These are phyloP conservation scores for Trypanosoma theileri DNA, from an alignment of 208 protist species.

Conservation along the genomic window DNA sequence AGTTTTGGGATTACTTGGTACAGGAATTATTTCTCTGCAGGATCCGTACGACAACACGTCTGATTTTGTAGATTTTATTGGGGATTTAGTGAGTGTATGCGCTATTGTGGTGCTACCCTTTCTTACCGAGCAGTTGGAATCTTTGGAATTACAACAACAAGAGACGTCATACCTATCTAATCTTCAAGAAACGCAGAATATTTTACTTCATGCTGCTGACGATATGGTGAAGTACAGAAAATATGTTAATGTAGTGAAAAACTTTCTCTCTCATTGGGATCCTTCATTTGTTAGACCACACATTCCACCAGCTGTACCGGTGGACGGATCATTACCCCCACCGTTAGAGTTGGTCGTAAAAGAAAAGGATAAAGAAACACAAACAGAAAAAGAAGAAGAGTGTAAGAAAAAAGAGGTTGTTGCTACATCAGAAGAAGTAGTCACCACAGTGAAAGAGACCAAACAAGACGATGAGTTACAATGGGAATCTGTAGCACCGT, in stretches of 20 bases:
- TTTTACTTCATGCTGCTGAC: neutral
- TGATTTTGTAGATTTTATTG: constrained; percentile 30
- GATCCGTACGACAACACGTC: constrained; percentile 14
- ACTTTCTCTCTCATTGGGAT: constrained; percentile 20
- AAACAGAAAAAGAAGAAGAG: neutral
- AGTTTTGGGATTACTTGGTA: constrained; percentile 11
- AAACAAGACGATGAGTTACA: neutral
- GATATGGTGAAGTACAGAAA: constrained; percentile 11
- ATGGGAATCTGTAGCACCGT: constrained; percentile 23
- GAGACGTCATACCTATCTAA: neutral
- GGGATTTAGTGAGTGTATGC: constrained; percentile 30
- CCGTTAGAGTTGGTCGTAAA: neutral
- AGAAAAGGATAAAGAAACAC: neutral
- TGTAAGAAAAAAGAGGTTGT: too few species aligned
- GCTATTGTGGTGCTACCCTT: constrained; percentile 23
- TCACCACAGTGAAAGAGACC: neutral
- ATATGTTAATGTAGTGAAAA: constrained; percentile 11
- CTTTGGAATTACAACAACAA: neutral
- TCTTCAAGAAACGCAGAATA: neutral
- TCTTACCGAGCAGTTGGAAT: constrained; percentile 22
- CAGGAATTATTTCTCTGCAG: neutral
- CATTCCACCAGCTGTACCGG: neutral
- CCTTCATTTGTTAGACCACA: neutral
- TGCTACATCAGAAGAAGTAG: neutral
- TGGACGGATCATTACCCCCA: neutral